Percentiles rank a stretch among this genome's conserved stretches.
phyloP scores from a whole-genome alignment of 371 early-diverging fungal genomes.

The Funneliformis caledonium region DNA sequence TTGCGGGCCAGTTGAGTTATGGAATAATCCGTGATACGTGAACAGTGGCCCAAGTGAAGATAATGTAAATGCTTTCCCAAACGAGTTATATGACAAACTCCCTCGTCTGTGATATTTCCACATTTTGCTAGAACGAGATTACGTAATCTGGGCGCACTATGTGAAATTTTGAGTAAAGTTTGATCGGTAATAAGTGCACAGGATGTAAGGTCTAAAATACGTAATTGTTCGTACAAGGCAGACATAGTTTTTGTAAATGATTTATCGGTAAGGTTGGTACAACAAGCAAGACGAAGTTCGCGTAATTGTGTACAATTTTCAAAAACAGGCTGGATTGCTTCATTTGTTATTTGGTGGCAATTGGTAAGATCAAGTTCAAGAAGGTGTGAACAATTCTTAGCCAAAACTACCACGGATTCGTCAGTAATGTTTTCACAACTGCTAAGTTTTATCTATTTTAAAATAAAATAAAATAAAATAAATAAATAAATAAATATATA shows the following conservation, averaged over 20 bases:
- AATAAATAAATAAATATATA: not conserved
- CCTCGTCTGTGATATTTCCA: slow-evolving; percentile 57
- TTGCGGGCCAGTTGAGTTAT: slow-evolving; percentile 56
- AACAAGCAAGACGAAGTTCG: slow-evolving; percentile 55
- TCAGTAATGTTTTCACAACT: slow-evolving; percentile 60
- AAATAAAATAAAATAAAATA: slow-evolving; percentile 30
- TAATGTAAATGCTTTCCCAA: slow-evolving; percentile 66
- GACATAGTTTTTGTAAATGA: slow-evolving; percentile 52
- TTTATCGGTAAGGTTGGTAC: slow-evolving; percentile 52
- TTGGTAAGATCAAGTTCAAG: slow-evolving; percentile 64
- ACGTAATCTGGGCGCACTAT: slow-evolving; percentile 63
- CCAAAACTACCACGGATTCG: slow-evolving; percentile 55
- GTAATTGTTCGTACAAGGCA: slow-evolving; percentile 57
- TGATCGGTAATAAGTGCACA: slow-evolving; percentile 58
- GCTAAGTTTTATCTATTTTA: slow-evolving; percentile 62
- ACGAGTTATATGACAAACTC: slow-evolving; percentile 54
- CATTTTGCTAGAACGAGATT: slow-evolving; percentile 67
- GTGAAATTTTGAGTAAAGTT: slow-evolving; percentile 54
- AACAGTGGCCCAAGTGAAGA: slow-evolving; percentile 65
- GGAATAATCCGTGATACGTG: slow-evolving; percentile 58
- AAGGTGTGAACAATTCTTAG: slow-evolving; percentile 57
- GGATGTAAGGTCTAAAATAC: slow-evolving; percentile 64
- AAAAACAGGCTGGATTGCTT: slow-evolving; percentile 54
- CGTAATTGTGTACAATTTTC: slow-evolving; percentile 55
- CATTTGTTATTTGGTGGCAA: slow-evolving; percentile 56